Evolutionary conservation across 106 monocot genomes (phyloP), one percentile per base, ranked within the genome.

Genomic region (Chionographis japonica): DNA sequence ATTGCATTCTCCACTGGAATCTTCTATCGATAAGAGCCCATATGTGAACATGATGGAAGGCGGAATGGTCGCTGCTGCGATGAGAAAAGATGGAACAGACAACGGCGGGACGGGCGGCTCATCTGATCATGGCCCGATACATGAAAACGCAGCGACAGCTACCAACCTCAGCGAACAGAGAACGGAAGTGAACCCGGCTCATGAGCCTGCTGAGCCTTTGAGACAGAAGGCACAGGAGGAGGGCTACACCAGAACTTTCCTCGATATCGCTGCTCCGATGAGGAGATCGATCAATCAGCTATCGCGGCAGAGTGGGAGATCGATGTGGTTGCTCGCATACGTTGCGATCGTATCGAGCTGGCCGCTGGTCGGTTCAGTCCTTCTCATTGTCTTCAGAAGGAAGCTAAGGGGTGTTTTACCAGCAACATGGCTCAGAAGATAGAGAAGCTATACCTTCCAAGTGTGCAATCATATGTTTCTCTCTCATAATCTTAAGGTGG

Each of bases 301-400:
- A 37, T 79, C 82, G 3, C 72, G 74, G 15, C 75, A 71, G 41
- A 76, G 68, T 17, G 65, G 73, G 42, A 69, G 46, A 60, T 92
- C 87, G 13, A 81, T 90, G 43, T 87, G 97, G 89, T 39, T 97
- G 52, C 86, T 97, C 4, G 78, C 62, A 16, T 97, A 92, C n/a
- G 73, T 92, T 60, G 89, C 92, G n/a, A 61, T 92, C 40, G 71
- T 80, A 12, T 80, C 95, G 5, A 82, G 82, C 49, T 97, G 89
- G 81, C 95, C 95, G 12, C 43, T 97, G 35, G 63, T 92, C 43
- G 89, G 86, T 52, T 70, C 97, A 43, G 62, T 70, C 16, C 50
- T 87, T 57, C 77, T 70, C 14, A 68, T 67, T 12, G 50, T 79
- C 17, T 79, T 85, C 2, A 87, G 70, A 68, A 97, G 72, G 73